These are phyloP conservation scores for Botrytis paeoniae DNA, from an alignment of 2,329 filamentous ascomycete species.

Conservation along the genomic window DNA sequence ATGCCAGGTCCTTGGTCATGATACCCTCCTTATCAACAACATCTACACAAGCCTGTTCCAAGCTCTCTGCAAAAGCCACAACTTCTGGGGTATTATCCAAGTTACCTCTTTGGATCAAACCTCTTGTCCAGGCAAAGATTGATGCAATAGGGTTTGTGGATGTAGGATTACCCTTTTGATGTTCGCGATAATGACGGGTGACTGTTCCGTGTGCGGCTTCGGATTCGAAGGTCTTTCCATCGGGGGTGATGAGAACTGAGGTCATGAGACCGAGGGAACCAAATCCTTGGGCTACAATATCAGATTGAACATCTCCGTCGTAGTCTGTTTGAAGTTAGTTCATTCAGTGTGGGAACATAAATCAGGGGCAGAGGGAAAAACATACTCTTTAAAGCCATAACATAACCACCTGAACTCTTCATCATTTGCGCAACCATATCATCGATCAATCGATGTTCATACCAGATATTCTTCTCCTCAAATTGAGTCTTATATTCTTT, in stretches of 20 bases:
- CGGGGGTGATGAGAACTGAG: constrained; percentile 92
- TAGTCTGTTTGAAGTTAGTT: constrained; percentile 63
- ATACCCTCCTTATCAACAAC: constrained; percentile 90
- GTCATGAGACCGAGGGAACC: constrained; percentile 98
- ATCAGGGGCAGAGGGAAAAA: constrained; percentile 26
- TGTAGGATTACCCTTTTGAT: constrained; percentile 96
- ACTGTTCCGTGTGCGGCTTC: constrained; percentile 98
- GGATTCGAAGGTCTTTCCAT: constrained; percentile 95
- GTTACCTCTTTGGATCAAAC: constrained; percentile 87
- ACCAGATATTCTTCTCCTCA: constrained; percentile 92
- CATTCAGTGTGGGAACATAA: neutral
- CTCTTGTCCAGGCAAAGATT: constrained; percentile 98
- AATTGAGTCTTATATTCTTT: constrained; percentile 82
- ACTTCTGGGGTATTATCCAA: constrained; percentile 92
- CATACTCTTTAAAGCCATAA: constrained; percentile 97
- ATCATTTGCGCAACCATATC: constrained; percentile 99
- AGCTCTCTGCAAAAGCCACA: constrained; percentile 82
- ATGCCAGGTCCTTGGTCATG: constrained; percentile 99
- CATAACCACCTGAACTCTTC: constrained; percentile 93
- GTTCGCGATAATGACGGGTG: constrained; percentile 96
- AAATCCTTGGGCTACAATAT: constrained; percentile 97
- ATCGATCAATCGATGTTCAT: constrained; percentile 98
- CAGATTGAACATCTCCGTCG: constrained; percentile 97
- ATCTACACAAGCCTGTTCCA: constrained; percentile 92
- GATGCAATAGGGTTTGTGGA: constrained; percentile 98